These are phyloP conservation scores for Diaporthe helianthi DNA, from an alignment of 2,329 filamentous ascomycete genomes.

Conservation along the genomic window DNA sequence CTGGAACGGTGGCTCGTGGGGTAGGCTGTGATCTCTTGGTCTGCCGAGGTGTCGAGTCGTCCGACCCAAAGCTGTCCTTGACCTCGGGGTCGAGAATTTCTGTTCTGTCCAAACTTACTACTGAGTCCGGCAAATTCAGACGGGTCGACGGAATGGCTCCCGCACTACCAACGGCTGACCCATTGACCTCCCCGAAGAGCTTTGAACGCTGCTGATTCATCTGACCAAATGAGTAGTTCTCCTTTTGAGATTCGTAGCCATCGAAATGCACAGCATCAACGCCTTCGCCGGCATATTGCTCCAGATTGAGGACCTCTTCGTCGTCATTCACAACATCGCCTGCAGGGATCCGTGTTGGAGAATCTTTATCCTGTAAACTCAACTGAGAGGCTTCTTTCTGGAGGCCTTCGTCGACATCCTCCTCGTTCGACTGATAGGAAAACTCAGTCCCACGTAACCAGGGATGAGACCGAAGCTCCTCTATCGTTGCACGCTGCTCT, in stretches of 20 bases:
- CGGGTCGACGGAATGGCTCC: conserved; percentile 56
- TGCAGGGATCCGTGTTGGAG: conserved; percentile 33
- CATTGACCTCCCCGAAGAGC: conserved; percentile 63
- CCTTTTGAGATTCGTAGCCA: conserved; percentile 77
- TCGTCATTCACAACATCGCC: conserved; percentile 42
- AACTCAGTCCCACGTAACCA: conserved; percentile 66
- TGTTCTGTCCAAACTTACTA: conserved; percentile 42
- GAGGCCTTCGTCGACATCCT: conserved; percentile 67
- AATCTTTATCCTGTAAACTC: conserved; percentile 59
- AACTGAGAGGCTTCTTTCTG: conserved; percentile 68
- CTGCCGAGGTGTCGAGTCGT: conserved; percentile 42
- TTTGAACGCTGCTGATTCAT: conserved; percentile 45
- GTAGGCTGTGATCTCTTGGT: conserved; percentile 34
- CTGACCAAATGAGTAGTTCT: conserved; percentile 74
- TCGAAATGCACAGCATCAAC: conserved; percentile 49
- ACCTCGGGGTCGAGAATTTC: conserved; percentile 52
- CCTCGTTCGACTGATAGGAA: conserved; percentile 62
- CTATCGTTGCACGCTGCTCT: conserved; percentile 75
- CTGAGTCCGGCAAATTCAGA: conserved; percentile 55
- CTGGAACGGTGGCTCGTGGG: conserved; percentile 36
- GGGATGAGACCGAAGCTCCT: conserved; percentile 71
- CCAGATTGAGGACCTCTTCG: conserved; percentile 37
- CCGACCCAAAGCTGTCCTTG: conserved; percentile 56
- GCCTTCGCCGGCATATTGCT: conserved; percentile 40
- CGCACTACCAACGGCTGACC: conserved; percentile 61